Evolutionary conservation across 2,329 filamentous ascomycete genomes (phyloP).

Genomic region (Blastomyces gilchristii): DNA sequence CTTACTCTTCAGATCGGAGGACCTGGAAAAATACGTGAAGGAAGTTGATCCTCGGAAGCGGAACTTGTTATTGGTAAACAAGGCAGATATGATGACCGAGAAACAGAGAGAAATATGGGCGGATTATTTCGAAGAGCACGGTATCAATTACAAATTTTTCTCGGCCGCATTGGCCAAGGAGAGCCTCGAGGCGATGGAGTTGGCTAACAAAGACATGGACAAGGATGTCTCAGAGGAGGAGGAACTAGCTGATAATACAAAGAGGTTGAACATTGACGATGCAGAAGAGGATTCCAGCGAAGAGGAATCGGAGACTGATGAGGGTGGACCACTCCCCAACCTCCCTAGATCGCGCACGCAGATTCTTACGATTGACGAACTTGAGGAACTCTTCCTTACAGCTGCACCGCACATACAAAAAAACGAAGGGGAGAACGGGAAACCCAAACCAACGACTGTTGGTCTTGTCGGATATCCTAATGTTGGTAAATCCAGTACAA

Average conservation of each 20-base stretch:
- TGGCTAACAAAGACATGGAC: constrained; percentile 36
- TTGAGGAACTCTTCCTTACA: constrained; percentile 77
- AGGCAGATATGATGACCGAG: constrained; percentile 96
- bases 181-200: constrained; percentile 60
- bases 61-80: constrained; percentile 91
- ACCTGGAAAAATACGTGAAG: constrained; percentile 89
- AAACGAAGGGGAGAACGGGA: constrained; percentile 26
- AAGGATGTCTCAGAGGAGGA: constrained; percentile 42
- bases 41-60: constrained; percentile 79
- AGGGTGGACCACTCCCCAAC: constrained; percentile 21
- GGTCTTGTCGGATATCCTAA: constrained; percentile 97
- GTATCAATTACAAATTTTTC: constrained; percentile 91
- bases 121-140: constrained; percentile 66
- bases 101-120: constrained; percentile 78
- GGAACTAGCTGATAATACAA: constrained; percentile 32
- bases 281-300: constrained; percentile 25
- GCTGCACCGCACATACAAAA: constrained; percentile 51
- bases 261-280: constrained; percentile 39
- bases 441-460: constrained; percentile 60
- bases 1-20: constrained; percentile 84
- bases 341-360: constrained; percentile 47
- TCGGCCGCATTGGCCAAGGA: constrained; percentile 89
- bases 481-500: constrained; percentile 97
- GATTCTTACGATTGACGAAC: constrained; percentile 84
- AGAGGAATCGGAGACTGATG: constrained; percentile 15